A percentile compares a stretch with the other conserved stretches of the same genome.
Conservation (phyloP, 1,139 yeast genomes). For the Kurtzmaniella quercitrusa region DNA sequence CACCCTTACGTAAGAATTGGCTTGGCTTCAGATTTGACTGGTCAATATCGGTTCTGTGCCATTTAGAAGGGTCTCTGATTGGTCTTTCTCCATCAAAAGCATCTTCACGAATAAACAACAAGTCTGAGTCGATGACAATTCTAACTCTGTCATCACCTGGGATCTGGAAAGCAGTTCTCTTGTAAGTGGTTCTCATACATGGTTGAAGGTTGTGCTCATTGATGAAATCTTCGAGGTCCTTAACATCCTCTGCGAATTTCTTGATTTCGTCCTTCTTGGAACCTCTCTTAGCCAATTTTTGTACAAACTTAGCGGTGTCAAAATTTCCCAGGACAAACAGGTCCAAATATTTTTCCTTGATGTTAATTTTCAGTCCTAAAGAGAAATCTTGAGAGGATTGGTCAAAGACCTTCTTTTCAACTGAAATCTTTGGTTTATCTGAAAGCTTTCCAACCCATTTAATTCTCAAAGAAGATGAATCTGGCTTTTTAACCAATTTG, state of each 20-base stretch:
- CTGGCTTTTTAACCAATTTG: constrained; percentile 67
- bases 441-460: constrained; percentile 86
- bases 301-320: constrained; percentile 37
- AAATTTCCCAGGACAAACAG: constrained; percentile 48
- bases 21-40: constrained; percentile 66
- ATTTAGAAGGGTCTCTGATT: constrained; percentile 77
- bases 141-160: constrained; percentile 95
- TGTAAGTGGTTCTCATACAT: constrained; percentile 77
- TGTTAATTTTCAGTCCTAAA: constrained; percentile 54
- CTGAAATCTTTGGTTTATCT: constrained; percentile 70
- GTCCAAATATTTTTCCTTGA: constrained; percentile 78
- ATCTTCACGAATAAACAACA: constrained; percentile 86
- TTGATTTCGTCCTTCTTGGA: constrained; percentile 17
- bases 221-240: constrained; percentile 61
- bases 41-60: constrained; percentile 95
- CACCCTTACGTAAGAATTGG: constrained; percentile 79
- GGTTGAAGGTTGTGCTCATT: constrained; percentile 72
- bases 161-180: constrained; percentile 94
- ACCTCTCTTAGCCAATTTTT: constrained; percentile 24
- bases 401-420: constrained; percentile 76
- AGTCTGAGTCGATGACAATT: constrained; percentile 84
- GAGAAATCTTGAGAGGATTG: constrained; percentile 51
- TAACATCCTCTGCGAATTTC: constrained; percentile 52
- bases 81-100: constrained; percentile 81
- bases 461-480: constrained; percentile 72